Percentiles rank a stretch among this genome's conserved stretches.
Evolutionary conservation across 169 alveolate genomes (phyloP).

Genomic region (Eimeria falciformis): DNA sequence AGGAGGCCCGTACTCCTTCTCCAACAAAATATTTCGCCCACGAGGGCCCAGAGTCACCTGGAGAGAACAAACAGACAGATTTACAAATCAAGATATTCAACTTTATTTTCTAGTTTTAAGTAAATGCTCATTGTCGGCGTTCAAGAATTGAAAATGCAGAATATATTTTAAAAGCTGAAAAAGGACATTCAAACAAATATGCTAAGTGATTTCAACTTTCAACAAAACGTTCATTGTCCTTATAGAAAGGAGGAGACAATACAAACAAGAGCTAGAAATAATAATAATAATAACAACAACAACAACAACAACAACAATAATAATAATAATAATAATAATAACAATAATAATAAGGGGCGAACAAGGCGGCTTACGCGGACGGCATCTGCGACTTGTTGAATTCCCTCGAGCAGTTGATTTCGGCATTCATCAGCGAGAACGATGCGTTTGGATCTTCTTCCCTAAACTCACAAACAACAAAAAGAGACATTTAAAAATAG

Average conservation of each 20-base stretch:
- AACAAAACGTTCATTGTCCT: too few species aligned
- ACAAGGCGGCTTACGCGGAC: slow-evolving; percentile 81
- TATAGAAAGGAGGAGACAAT: too few species aligned
- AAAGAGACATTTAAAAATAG: too few species aligned
- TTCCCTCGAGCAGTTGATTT: slow-evolving; percentile 87
- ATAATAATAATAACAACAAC: too few species aligned
- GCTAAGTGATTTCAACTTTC: not conserved
- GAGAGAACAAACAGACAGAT: not conserved
- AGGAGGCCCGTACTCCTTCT: slow-evolving; percentile 92
- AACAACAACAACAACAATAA: too few species aligned
- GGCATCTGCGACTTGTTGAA: slow-evolving; percentile 88
- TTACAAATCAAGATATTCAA: not conserved
- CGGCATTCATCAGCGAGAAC: slow-evolving; percentile 89
- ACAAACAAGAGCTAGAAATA: too few species aligned
- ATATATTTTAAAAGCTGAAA: not conserved
- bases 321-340: too few species aligned
- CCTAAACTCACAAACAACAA: not conserved
- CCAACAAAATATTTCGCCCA: slow-evolving; percentile 91
- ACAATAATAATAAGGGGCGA: too few species aligned
- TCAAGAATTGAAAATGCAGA: not conserved
- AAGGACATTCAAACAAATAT: not conserved
- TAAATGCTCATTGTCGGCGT: not conserved
- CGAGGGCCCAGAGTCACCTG: slow-evolving; percentile 93
- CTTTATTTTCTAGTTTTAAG: too few species aligned
- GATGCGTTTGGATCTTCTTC: slow-evolving; percentile 82